These are phyloP conservation scores for Magnusiomyces clavatus DNA, from an alignment of 1,139 yeast genomes.

Conservation along the genomic window DNA sequence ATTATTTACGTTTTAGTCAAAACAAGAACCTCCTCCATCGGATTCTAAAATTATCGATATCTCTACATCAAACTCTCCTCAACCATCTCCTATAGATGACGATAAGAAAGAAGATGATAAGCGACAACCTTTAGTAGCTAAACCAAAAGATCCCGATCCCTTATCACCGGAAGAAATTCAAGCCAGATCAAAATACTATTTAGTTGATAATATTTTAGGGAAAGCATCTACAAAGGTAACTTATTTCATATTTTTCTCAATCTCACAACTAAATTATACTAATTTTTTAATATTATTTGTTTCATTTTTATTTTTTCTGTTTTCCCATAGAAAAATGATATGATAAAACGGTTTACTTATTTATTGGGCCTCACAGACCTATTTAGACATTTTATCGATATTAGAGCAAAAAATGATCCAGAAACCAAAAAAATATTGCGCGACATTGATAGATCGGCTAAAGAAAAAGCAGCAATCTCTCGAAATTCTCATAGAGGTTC, in stretches of 20 bases:
- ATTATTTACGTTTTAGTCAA: too few relatives aligned
- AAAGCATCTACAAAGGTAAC: constrained; percentile 12
- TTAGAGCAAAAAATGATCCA: constrained; percentile 73
- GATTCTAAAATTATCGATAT: too few relatives aligned
- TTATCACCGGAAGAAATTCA: constrained; percentile 11
- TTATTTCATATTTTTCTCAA: neutral
- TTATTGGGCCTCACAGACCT: constrained; percentile 76
- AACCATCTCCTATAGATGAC: neutral
- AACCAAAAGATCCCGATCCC: constrained; percentile 2
- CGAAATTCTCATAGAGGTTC: constrained; percentile 6
- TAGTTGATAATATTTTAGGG: constrained; percentile 12
- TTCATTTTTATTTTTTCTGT: constrained; percentile 16
- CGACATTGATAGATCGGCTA: constrained; percentile 38
- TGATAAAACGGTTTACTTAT: constrained; percentile 65
- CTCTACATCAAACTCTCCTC: too few relatives aligned
- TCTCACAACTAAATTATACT: neutral
- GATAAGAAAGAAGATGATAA: neutral
- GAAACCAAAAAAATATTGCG: constrained; percentile 52
- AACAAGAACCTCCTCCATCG: too few relatives aligned
- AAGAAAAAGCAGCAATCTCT: constrained; percentile 13
- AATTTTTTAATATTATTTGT: neutral
- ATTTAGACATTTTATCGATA: constrained; percentile 83
- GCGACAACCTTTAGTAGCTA: neutral
- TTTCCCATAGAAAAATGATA: constrained; percentile 20
- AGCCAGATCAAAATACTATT: constrained; percentile 11